These are phyloP conservation scores for Vitis rotundifolia DNA, from an alignment of 164 flowering plant genomes.

Conservation along the genomic window DNA sequence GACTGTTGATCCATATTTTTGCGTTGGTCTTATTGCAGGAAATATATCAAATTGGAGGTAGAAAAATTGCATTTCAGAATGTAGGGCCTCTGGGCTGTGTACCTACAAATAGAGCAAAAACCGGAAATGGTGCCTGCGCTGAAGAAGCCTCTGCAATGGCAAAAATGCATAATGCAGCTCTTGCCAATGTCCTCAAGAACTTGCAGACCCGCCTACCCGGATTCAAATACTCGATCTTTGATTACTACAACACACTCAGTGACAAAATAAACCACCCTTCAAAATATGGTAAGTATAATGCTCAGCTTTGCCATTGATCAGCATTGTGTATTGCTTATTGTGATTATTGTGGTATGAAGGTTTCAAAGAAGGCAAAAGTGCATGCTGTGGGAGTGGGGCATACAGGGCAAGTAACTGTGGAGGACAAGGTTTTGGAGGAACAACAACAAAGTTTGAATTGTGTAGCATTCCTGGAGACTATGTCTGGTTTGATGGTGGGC, in stretches of 20 bases:
- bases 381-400: conserved; percentile 29
- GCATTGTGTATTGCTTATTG: background rate
- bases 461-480: conserved; percentile 21
- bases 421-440: background rate
- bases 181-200: background rate
- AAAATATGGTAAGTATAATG: background rate
- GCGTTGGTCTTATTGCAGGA: conserved; percentile 6
- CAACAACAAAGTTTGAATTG: background rate
- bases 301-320: too few relatives aligned
- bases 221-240: conserved; percentile 12
- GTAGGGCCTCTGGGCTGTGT: conserved; percentile 18
- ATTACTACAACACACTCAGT: background rate
- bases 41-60: conserved; percentile 26
- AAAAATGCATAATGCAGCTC: conserved; percentile 10
- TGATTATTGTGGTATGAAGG: conserved; percentile 15
- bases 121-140: conserved; percentile 3
- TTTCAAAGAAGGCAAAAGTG: conserved; percentile 17
- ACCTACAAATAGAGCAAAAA: conserved; percentile 2
- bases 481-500: conserved; percentile 24
- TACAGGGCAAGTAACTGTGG: conserved; percentile 18
- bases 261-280: conserved; percentile 1
- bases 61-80: conserved; percentile 23
- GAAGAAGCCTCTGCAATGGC: background rate
- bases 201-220: conserved; percentile 1
- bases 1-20: too few relatives aligned